Evolutionary conservation across 1,139 yeast species (phyloP).

Genomic region (Saccharomyces pastorianus): DNA sequence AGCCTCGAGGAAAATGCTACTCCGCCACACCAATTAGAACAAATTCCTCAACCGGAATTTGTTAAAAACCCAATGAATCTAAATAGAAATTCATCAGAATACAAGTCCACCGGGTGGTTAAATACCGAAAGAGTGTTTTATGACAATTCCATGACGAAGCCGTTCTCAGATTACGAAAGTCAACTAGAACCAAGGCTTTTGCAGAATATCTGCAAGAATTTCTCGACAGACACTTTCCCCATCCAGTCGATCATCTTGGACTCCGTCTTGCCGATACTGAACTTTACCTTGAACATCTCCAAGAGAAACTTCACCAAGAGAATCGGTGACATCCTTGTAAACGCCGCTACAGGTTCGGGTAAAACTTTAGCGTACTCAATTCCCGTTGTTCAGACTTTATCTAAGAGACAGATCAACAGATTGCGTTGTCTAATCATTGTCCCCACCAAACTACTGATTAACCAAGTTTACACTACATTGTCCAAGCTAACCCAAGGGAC

Average conservation of each 20-base stretch:
- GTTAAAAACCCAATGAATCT: slow-evolving; percentile 18
- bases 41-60: slow-evolving; percentile 75
- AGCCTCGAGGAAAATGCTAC: slow-evolving; percentile 29
- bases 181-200: slow-evolving; percentile 19
- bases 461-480: slow-evolving; percentile 68
- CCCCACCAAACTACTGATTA: slow-evolving; percentile 83
- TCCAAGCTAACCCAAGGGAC: slow-evolving; percentile 58
- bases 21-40: slow-evolving; percentile 49
- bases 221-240: slow-evolving; percentile 28
- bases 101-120: slow-evolving; percentile 28
- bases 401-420: slow-evolving; percentile 58
- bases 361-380: slow-evolving; percentile 84
- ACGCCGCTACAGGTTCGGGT: slow-evolving; percentile 96
- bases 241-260: slow-evolving; percentile 28
- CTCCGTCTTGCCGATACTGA: slow-evolving; percentile 22
- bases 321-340: slow-evolving; percentile 70
- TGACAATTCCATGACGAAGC: slow-evolving; percentile 21
- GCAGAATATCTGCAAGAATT: slow-evolving; percentile 21
- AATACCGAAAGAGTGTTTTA: slow-evolving; percentile 31
- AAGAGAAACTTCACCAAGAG: slow-evolving; percentile 35
- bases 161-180: slow-evolving; percentile 19
- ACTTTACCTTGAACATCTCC: slow-evolving; percentile 18
- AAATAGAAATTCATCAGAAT: not conserved
- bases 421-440: slow-evolving; percentile 71
- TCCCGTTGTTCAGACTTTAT: slow-evolving; percentile 68